phyloP scores from a whole-genome alignment of 129 eudicot genomes.

The Centrapalus pauciflorus region DNA sequence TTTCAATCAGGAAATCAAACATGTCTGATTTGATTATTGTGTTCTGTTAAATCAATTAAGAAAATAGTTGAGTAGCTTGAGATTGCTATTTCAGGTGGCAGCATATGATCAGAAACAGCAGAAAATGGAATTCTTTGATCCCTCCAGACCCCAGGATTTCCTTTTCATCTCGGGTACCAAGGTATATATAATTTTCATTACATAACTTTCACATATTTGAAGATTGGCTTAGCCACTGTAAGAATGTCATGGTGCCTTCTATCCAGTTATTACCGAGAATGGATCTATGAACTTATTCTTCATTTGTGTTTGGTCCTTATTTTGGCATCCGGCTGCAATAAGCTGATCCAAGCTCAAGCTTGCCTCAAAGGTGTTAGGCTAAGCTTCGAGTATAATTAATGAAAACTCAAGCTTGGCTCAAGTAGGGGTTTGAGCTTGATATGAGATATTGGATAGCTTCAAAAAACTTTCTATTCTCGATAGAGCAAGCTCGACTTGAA shows the following conservation, averaged over 20 bases:
- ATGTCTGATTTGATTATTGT: neutral
- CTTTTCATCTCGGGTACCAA: slow-evolving; percentile 95
- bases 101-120: slow-evolving; percentile 81
- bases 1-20: neutral
- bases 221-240: too few relatives aligned
- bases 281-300: neutral
- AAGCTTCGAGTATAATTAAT: too few relatives aligned
- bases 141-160: slow-evolving; percentile 85
- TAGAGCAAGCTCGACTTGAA: too few relatives aligned
- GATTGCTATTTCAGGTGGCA: slow-evolving; percentile 60
- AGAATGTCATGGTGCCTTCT: too few relatives aligned
- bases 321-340: too few relatives aligned
- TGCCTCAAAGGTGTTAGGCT: too few relatives aligned
- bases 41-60: neutral
- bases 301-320: neutral
- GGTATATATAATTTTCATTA: slow-evolving; percentile 34
- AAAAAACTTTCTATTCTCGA: too few relatives aligned
- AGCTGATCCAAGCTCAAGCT: too few relatives aligned
- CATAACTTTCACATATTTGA: neutral
- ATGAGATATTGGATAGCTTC: too few relatives aligned
- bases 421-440: too few relatives aligned
- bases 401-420: too few relatives aligned
- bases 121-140: slow-evolving; percentile 94
- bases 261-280: neutral
- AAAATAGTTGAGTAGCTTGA: neutral